Base-by-base conservation (phyloP, 2,329 filamentous ascomycete species). In the Geosmithia putterillii region DNA sequence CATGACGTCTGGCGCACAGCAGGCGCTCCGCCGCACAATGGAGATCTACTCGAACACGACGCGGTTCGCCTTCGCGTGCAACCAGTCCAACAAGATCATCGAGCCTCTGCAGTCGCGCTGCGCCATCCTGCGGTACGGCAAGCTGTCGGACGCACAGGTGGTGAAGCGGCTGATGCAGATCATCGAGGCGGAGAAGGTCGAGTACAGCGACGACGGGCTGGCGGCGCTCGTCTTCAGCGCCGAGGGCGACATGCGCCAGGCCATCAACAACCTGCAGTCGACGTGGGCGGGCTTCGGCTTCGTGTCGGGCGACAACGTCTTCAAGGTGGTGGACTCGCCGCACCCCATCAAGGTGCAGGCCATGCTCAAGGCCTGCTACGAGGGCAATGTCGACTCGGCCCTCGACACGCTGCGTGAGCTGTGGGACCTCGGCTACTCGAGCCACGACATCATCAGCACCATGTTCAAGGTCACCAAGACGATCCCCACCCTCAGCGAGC, bases 391-490 rank as follows among this genome's bases (percentile, higher is more conserved):
- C 19, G 89, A 95, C 60, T 79, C 80, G 46, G 92, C 92, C 2
- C 68, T 98, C 46, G 87, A 94, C 52, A 79, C 76, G 4, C 66
- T 98, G 50, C 85, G 87, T 52, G 92, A 96, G 66, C 71, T 98
- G 37, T 98, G 92, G 90, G 79, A 83, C 47, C 68, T 96, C 47
- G 92, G 92, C 14, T 98, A 98, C 66, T 95, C 87, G n/a, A 94
- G 87, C 53, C 90, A 98, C 66, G 92, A 98, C 62, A 95, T 98
- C 54, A 94, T 98, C 62, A 94, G 85, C 65, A 98, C 90, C 48
- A 98, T 98, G 92, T 96, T 98, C 72, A 82, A 83, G 57, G 92
- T 98, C 47, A 96, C 92, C 39, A 98, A 96, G 70, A 94, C 88
- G 2, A 88, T 96, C 46, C 85, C 86, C 2, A 87, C 83, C 2